Conservation (phyloP, 345 rosid genomes). For the Trapa incisa region DNA sequence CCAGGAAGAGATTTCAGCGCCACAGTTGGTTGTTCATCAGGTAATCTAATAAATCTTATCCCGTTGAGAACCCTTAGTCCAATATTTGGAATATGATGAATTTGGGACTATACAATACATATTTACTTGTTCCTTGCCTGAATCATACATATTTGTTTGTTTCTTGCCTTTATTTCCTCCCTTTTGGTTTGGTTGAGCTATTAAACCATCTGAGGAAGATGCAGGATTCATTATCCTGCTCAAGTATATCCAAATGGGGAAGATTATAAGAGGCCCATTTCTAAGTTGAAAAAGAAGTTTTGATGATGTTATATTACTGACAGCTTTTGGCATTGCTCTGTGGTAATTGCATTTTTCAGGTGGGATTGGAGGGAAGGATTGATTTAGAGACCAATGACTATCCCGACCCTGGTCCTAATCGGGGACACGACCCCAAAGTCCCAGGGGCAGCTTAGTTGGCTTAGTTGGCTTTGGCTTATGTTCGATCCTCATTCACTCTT, state of each 20-base stretch:
- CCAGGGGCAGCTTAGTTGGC: slow-evolving; percentile 19
- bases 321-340: background rate
- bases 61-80: background rate
- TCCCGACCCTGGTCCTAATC: slow-evolving; percentile 69
- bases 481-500: too few species aligned
- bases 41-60: slow-evolving; percentile 4
- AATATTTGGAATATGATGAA: too few species aligned
- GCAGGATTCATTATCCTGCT: too few species aligned
- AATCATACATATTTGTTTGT: background rate
- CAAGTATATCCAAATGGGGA: too few species aligned
- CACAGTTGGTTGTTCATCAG: slow-evolving; percentile 19
- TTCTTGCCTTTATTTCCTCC: too few species aligned
- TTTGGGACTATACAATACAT: too few species aligned
- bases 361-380: slow-evolving; percentile 30
- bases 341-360: background rate
- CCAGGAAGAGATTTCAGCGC: slow-evolving; percentile 14
- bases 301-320: background rate
- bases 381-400: slow-evolving; percentile 44
- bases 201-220: too few species aligned
- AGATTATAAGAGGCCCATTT: too few species aligned
- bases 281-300: too few species aligned
- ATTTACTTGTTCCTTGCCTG: too few species aligned
- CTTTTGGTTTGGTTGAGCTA: too few species aligned
- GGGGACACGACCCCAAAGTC: slow-evolving; percentile 52
- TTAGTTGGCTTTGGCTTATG: too few species aligned